Evolutionary conservation across 2,329 filamentous ascomycete species (phyloP).

Genomic region (Sordariomycetes sp.): DNA sequence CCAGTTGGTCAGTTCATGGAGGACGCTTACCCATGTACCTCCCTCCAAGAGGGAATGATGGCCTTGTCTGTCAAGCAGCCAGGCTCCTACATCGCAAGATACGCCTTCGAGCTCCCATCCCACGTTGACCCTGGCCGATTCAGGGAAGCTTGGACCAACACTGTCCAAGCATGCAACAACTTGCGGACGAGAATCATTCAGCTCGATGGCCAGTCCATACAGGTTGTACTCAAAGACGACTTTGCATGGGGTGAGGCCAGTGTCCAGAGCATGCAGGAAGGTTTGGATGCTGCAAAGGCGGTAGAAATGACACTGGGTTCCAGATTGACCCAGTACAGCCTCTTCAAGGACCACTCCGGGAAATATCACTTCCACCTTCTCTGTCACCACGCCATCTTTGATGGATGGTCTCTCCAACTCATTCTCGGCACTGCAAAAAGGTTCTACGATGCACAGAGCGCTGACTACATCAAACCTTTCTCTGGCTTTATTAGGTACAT

Average conservation of each 20-base stretch:
- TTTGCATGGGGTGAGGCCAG: background rate
- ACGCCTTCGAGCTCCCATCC: constrained; percentile 1
- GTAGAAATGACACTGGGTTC: constrained; percentile 1
- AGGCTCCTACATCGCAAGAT: constrained; percentile 4
- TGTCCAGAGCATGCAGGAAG: background rate
- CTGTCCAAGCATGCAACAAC: constrained; percentile 3
- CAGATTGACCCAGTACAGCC: constrained; percentile 2
- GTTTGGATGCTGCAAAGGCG: constrained; percentile 14
- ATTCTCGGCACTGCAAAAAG: constrained; percentile 3
- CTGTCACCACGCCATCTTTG: constrained; percentile 15
- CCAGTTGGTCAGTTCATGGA: too few relatives aligned
- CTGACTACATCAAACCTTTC: background rate
- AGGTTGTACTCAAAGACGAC: constrained; percentile 7
- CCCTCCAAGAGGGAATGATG: constrained; percentile 38
- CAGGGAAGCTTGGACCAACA: constrained; percentile 1
- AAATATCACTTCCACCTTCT: constrained; percentile 12
- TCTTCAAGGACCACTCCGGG: constrained; percentile 10
- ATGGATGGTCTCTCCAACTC: constrained; percentile 12
- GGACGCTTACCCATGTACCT: constrained; percentile 38
- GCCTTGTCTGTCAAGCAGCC: constrained; percentile 29
- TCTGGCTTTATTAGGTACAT: constrained; percentile 6
- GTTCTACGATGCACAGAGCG: background rate
- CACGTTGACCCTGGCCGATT: constrained; percentile 3
- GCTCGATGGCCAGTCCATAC: constrained; percentile 9
- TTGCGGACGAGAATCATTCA: constrained; percentile 5